Conservation (phyloP, 2,329 filamentous ascomycete species). For the Pseudocercospora cruenta region DNA sequence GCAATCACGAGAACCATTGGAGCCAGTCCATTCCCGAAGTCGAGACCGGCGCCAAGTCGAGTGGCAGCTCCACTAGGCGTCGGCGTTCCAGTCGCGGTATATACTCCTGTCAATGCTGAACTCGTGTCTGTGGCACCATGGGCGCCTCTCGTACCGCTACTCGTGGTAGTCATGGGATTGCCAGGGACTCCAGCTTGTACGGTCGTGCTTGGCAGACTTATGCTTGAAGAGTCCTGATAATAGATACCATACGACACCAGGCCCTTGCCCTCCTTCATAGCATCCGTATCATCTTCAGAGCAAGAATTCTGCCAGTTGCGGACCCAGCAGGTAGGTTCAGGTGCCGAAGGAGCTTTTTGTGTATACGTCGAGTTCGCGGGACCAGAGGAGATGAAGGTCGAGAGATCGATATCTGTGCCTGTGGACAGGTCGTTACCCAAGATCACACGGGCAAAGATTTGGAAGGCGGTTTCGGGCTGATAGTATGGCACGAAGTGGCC, state of each 20-base stretch:
- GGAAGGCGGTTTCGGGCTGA: conserved; percentile 58
- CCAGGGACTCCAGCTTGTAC: conserved; percentile 40
- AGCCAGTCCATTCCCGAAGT: not conserved
- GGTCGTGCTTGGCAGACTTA: conserved; percentile 40
- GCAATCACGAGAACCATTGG: not conserved
- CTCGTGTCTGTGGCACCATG: conserved; percentile 15
- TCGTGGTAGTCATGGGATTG: conserved; percentile 31
- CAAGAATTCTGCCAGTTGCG: conserved; percentile 59
- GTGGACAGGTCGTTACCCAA: conserved; percentile 54
- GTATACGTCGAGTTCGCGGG: conserved; percentile 60
- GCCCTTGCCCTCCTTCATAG: conserved; percentile 55
- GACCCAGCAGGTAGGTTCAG: conserved; percentile 63
- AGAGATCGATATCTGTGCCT: conserved; percentile 53
- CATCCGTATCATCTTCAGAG: conserved; percentile 53
- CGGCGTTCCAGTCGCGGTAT: conserved; percentile 44
- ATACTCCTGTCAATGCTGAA: conserved; percentile 40
- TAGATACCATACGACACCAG: conserved; percentile 64
- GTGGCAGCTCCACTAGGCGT: conserved; percentile 25
- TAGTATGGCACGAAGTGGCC: conserved; percentile 58
- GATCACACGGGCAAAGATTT: conserved; percentile 57
- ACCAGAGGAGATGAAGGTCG: conserved; percentile 54
- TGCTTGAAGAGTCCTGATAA: conserved; percentile 46
- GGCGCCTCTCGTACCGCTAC: conserved; percentile 13
- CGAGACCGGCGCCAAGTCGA: not conserved
- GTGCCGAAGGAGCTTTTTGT: conserved; percentile 48